Evolutionary conservation across 2,329 filamentous ascomycete genomes (phyloP), one percentile per base, ranked within the genome.

Genomic region (Neofusicoccum umdonicola): DNA sequence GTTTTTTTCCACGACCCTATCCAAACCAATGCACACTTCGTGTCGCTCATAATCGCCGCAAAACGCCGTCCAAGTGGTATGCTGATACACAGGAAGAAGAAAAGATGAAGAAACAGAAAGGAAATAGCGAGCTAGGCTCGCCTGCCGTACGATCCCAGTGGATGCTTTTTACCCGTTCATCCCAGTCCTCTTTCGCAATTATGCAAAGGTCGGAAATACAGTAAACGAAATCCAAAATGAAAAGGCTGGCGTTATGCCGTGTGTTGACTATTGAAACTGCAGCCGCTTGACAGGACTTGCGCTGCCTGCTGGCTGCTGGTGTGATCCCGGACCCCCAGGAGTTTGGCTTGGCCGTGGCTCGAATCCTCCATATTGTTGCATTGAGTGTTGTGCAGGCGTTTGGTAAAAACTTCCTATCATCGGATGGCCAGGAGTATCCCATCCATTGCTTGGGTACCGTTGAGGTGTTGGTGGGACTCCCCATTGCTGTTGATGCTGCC

Each of bases 61-160:
- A 27, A 60, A 60, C 56, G 56, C 56, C 56, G 45, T 35, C 42
- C 42, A 60, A 50, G 47, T 60, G 56, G 56, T 60, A 60, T 60
- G 56, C 56, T 48, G 56, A 60, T 60, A 60, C 42, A 60, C 27
- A 37, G 42, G 42, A 17, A 60, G 56, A 60, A 60, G 31, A 19
- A 42, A 60, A 60, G 31, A 37, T 19, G 50, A 47, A 47, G 27
- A 47, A 35, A 17, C 11, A 15, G 34, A 35, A 47, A 39, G 15
- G 8, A 35, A 47, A 47, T 2, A 58, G 27, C 4, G 42, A 34
- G 31, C n/a, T 4, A 47, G 17, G 12, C 15, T 6, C 22, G 37
- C 39, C 22, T 22, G 54, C 39, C 27, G 19, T 35, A n/a, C 13
- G 48, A n/a, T 7, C 48, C 50, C 8, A 1, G 7, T 44, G 42